Conservation (phyloP, 2,329 filamentous ascomycete genomes). For the Pseudogymnoascus sp. region DNA sequence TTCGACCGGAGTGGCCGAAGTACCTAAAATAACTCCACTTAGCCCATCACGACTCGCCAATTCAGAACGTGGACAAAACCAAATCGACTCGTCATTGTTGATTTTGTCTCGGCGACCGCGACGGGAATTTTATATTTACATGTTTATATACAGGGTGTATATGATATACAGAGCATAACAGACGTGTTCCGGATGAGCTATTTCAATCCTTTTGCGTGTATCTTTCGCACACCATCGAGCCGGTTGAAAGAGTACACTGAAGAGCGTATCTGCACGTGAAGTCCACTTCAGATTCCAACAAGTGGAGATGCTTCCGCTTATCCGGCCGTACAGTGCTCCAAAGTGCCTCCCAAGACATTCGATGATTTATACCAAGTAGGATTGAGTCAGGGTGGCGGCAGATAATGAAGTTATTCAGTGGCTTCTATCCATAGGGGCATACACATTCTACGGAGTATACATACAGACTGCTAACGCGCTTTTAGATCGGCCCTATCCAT, state of each 20-base stretch:
- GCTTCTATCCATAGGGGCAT: background rate
- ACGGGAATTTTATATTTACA: background rate
- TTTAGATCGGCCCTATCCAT: background rate
- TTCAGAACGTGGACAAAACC: background rate
- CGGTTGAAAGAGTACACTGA: background rate
- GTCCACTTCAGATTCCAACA: background rate
- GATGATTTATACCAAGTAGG: background rate
- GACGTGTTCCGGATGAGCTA: background rate
- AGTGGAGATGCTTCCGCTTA: conserved; percentile 6
- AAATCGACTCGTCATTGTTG: conserved; percentile 4
- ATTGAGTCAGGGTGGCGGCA: background rate
- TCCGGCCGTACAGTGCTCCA: background rate
- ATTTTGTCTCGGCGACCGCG: conserved; percentile 1
- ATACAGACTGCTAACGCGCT: background rate
- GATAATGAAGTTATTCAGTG: background rate
- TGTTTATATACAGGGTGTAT: background rate
- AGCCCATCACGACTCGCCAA: conserved; percentile 3
- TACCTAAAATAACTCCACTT: background rate
- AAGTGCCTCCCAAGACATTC: conserved; percentile 2
- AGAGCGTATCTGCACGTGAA: background rate
- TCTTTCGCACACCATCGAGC: background rate
- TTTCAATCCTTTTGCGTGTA: background rate
- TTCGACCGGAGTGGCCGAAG: background rate
- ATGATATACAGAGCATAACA: background rate
- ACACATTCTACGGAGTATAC: background rate